These are phyloP conservation scores for Pythium vanterpoolii DNA, from an alignment of 352 stramenopile species.

Conservation along the genomic window DNA sequence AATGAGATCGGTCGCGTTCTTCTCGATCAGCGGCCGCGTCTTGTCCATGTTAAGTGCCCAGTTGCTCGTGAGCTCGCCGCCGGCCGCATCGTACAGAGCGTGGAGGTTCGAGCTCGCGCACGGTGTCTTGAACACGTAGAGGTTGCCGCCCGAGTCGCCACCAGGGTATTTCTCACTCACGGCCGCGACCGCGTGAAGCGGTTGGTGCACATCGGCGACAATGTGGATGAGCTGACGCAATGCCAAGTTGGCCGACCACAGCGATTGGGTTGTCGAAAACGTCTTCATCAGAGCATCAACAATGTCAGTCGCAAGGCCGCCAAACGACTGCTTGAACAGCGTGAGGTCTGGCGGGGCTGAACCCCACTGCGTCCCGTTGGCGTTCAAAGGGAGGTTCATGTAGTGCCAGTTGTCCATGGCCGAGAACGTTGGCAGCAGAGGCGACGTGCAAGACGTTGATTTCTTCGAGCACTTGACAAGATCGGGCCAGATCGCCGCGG, in stretches of 20 bases:
- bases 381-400: slow-evolving; percentile 58
- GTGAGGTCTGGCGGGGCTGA: slow-evolving; percentile 38
- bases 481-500: slow-evolving; percentile 34
- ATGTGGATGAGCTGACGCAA: slow-evolving; percentile 74
- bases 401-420: slow-evolving; percentile 70
- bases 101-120: slow-evolving; percentile 63
- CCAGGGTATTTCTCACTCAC: slow-evolving; percentile 42
- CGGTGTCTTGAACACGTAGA: slow-evolving; percentile 41
- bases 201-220: slow-evolving; percentile 62
- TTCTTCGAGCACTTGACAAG: slow-evolving; percentile 28
- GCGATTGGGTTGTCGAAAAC: slow-evolving; percentile 58
- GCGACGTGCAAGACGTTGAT: slow-evolving; percentile 12
- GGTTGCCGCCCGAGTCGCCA: slow-evolving; percentile 60
- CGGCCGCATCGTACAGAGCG: slow-evolving; percentile 55
- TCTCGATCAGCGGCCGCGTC: slow-evolving; percentile 16
- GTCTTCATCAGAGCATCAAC: slow-evolving; percentile 45
- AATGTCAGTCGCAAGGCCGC: slow-evolving; percentile 39
- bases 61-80: slow-evolving; percentile 52
- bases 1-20: slow-evolving; percentile 45
- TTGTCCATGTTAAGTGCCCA: slow-evolving; percentile 35
- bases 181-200: slow-evolving; percentile 47
- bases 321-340: slow-evolving; percentile 51
- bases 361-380: slow-evolving; percentile 43
- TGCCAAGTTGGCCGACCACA: slow-evolving; percentile 57
- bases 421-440: slow-evolving; percentile 34